Conservation (phyloP, 2,329 filamentous ascomycete species). For the Blastomyces gilchristii region DNA sequence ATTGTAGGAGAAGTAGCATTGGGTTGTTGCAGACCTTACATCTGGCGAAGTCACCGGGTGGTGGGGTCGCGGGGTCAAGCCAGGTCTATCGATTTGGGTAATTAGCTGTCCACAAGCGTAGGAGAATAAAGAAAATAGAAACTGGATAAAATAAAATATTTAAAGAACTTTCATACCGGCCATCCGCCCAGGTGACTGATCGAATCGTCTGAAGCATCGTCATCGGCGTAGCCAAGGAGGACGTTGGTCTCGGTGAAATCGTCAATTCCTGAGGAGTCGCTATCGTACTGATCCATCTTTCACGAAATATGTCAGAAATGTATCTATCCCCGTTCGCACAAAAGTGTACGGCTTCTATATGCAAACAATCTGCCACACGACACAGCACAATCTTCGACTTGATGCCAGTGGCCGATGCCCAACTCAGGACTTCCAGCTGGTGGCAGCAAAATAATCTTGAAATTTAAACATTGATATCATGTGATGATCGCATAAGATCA, state of each 20-base stretch:
- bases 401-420: not conserved
- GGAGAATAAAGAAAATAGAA: not conserved
- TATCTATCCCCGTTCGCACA: not conserved
- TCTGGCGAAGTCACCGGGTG: slow-evolving; percentile 65
- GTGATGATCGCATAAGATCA: not conserved
- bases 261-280: slow-evolving; percentile 64
- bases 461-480: not conserved
- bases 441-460: not conserved
- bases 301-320: too few species aligned
- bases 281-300: slow-evolving; percentile 59
- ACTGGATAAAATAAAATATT: not conserved
- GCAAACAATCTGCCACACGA: not conserved
- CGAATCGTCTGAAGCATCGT: slow-evolving; percentile 66
- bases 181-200: slow-evolving; percentile 81
- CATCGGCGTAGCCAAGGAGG: slow-evolving; percentile 77
- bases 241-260: slow-evolving; percentile 61
- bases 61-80: slow-evolving; percentile 61
- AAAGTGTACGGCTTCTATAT: not conserved
- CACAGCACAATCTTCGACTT: not conserved
- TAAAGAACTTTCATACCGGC: slow-evolving; percentile 52
- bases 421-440: not conserved
- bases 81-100: slow-evolving; percentile 52
- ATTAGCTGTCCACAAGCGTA: not conserved
- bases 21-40: slow-evolving; percentile 79
- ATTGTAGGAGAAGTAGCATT: slow-evolving; percentile 77